Evolutionary conservation across 352 stramenopile genomes (phyloP), one percentile per base, ranked within the genome.

Genomic region (Globisporangium nodosum): DNA sequence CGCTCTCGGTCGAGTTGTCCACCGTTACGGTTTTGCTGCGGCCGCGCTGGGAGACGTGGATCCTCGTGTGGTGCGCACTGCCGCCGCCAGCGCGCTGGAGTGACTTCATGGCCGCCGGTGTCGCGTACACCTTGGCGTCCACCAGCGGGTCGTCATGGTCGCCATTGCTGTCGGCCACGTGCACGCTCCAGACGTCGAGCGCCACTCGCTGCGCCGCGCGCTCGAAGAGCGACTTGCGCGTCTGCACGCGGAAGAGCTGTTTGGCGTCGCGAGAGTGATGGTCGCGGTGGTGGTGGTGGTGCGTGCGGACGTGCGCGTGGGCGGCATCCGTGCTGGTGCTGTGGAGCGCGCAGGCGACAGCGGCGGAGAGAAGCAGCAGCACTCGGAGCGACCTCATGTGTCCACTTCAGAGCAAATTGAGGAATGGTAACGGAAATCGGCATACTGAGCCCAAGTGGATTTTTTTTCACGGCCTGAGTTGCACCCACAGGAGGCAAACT

Each of bases 151-250:
- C 49, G 27, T 16, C n/a, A 3, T 11, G 12, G 18, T 45, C 18
- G 9, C 15, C 33, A 40, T n/a, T 3, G 31, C 35, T 8, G 21
- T 45, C 13, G 45, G n/a, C 45, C 8, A 30, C 33, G 7, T 21
- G 54, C 45, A 60, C 54, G 33, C 54, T 54, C 54, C 54, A 60
- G 45, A 60, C 39, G 33, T 60, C 54, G 54, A 60, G 54, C 12
- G 43, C 20, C 18, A 40, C 54, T 13, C 37, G 18, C 35, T 51
- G 13, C 16, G 46, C 16, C n/a, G 56, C 49, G 35, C 33, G 47
- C 40, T 56, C 49, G 27, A 62, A 56, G 37, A 62, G 56, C 48
- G 56, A 62, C 42, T 62, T 62, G 37, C 27, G 49, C 30, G 47
- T 51, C 33, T 62, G 56, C 13, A 62, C 56, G 42, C 31, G 48